Evolutionary conservation across 805 yeast species (phyloP), one percentile per base, ranked within the genome.

Genomic region (Nakazawaea anatomiae): DNA sequence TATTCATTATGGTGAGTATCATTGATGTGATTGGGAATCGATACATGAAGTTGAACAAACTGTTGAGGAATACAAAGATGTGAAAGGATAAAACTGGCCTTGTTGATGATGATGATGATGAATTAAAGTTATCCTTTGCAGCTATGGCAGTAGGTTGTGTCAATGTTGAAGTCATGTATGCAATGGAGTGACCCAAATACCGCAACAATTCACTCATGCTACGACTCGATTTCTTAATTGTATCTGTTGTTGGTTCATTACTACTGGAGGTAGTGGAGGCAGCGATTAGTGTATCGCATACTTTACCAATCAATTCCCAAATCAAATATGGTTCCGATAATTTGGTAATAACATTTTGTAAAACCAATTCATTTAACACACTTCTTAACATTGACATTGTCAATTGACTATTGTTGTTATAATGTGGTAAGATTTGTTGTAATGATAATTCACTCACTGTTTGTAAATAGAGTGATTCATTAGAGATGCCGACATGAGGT

Each of bases 241-340:
- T 28, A 11, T 6, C 44, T 8, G 29, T 11, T 12, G 10, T n/a
- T 12, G 40, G 40, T 11, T 38, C 40, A 12, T 38, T 18, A 38
- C 3, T 34, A 38, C 35, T 32, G 11, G n/a, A n/a, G n/a, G 11
- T 32, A 3, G 11, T 32, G 8, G 11, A 32, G 35, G 11, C 35
- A 11, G 11, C 35, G 35, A 32, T 11, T 2, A 8, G 34, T 11
- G 32, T 3, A 25, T 46, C 53, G 42, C 50, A 51, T 44, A 30
- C 63, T 64, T 29, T 43, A 25, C 51, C 54, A 5, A 74, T 56
- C 4, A 79, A 60, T 32, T 73, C 77, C 69, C 80, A 75, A 1
- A 79, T 55, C 60, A 75, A 71, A 63, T 76, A 79, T n/a, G 79
- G 79, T 50, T 79, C 80, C 8, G 74, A 65, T 12, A 79, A 52